These are phyloP conservation scores for Aphanocladium album DNA, from an alignment of 2,329 filamentous ascomycete species.

Conservation along the genomic window DNA sequence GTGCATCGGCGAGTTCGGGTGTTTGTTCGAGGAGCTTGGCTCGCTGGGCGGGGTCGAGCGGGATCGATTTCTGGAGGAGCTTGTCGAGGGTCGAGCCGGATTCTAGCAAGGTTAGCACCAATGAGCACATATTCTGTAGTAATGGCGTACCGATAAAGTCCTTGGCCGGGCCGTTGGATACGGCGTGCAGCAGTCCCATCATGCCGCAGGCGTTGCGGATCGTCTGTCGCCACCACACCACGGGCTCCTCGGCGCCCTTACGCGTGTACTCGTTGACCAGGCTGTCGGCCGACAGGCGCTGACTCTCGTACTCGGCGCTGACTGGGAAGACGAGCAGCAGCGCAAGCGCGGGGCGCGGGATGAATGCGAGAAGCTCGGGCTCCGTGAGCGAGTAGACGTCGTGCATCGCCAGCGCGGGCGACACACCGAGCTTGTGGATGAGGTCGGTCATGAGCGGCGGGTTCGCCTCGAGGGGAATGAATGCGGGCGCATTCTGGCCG, in stretches of 20 bases:
- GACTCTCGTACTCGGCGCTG: conserved; percentile 70
- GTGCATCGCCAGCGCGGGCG: conserved; percentile 70
- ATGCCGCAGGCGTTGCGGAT: conserved; percentile 91
- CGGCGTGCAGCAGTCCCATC: conserved; percentile 80
- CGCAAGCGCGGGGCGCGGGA: conserved; percentile 82
- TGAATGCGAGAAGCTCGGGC: conserved; percentile 74
- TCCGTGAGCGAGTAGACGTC: conserved; percentile 92
- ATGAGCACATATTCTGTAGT: too few species aligned
- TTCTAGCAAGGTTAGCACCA: conserved; percentile 29
- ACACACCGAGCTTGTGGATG: conserved; percentile 77
- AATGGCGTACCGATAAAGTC: conserved; percentile 49
- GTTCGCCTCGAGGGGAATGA: conserved; percentile 66
- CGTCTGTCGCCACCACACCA: conserved; percentile 92
- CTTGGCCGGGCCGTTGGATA: conserved; percentile 69
- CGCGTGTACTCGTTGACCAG: conserved; percentile 59
- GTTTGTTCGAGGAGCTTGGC: conserved; percentile 74
- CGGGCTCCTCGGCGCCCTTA: conserved; percentile 63
- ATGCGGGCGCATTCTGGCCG: conserved; percentile 36
- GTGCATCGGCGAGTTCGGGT: conserved; percentile 68
- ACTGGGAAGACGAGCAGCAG: conserved; percentile 91
- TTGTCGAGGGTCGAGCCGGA: conserved; percentile 53
- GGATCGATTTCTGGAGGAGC: conserved; percentile 65
- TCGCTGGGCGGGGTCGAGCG: conserved; percentile 60
- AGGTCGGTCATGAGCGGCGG: conserved; percentile 83
- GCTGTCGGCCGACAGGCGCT: conserved; percentile 69